Base-by-base conservation (phyloP, 2,329 filamentous ascomycete species). In the Penicillium sp. region DNA sequence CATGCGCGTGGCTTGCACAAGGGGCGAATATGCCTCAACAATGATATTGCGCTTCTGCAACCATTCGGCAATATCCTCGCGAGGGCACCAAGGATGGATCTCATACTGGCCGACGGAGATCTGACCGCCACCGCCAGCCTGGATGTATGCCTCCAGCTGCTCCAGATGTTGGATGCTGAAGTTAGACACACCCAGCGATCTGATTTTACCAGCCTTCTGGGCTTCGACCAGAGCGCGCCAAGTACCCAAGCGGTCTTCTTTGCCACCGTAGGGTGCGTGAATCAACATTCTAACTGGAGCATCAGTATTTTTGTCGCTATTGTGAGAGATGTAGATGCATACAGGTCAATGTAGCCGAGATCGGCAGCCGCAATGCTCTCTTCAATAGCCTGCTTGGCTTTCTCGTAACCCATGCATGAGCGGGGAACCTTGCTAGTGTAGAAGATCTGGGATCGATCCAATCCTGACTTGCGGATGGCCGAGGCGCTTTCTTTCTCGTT, bases 21-120 rank as follows among this genome's bases (percentile, higher is more conserved):
- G 68, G 13, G 79, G 79, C 63, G 74, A 78, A 60, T 80, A 81
- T 6, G 79, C 79, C 80, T 91, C 81, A 14, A 90, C 72, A 31
- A 85, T 82, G 21, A 90, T 78, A 58, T 81, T 81, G 19, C 85
- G 81, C 72, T 87, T 80, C 61, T 81, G 74, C 65, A 89, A 90
- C 91, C 92, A 97, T 47, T 84, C 78, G 9, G 87, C 86, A 59
- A 97, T 91, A 68, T 96, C 91, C 22, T 81, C 78, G n/a, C 92
- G 82, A 9, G 87, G 82, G 43, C 92, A 85, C 92, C 91, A 97
- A 1, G 93, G 93, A 74, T 97, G 93, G 11, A 97, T 78, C 76
- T 97, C 93, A 75, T 89, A 91, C 76, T 96, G 93, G 42, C 91
- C 92, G 37, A 96, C 89, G 59, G 87, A 89, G 68, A 96, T 83